phyloP scores from a whole-genome alignment of 2,329 filamentous ascomycete genomes.

The Escovopsis weberi region DNA sequence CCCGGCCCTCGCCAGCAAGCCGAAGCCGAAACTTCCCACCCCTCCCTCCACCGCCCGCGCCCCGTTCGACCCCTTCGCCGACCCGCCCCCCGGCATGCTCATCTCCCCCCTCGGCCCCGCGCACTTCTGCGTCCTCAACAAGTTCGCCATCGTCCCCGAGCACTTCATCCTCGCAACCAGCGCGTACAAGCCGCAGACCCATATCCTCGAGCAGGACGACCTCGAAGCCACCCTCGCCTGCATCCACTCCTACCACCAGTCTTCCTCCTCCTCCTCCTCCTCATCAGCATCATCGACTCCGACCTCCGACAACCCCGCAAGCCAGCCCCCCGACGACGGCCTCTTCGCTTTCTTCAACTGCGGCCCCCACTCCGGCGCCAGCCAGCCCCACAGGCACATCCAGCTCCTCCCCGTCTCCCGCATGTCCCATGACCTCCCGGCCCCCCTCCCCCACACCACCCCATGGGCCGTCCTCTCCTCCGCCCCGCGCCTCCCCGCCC shows the following conservation, averaged over 20 bases:
- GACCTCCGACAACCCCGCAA: slow-evolving; percentile 11
- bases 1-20: slow-evolving; percentile 53
- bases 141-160: slow-evolving; percentile 55
- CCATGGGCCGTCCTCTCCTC: slow-evolving; percentile 37
- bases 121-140: slow-evolving; percentile 58
- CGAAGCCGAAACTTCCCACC: slow-evolving; percentile 31
- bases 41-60: slow-evolving; percentile 19
- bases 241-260: slow-evolving; percentile 34
- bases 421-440: slow-evolving; percentile 41
- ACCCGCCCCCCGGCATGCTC: slow-evolving; percentile 40
- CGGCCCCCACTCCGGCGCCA: slow-evolving; percentile 52
- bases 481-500: slow-evolving; percentile 1
- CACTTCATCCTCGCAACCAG: slow-evolving; percentile 60
- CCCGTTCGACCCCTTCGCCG: slow-evolving; percentile 49
- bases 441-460: slow-evolving; percentile 24
- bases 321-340: slow-evolving; percentile 15
- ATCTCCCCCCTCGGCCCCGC: slow-evolving; percentile 33
- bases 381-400: slow-evolving; percentile 57
- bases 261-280: no score
- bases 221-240: slow-evolving; percentile 47
- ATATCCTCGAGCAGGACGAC: slow-evolving; percentile 45
- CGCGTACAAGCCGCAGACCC: slow-evolving; percentile 48
- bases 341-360: slow-evolving; percentile 59
- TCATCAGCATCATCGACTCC: no score
- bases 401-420: slow-evolving; percentile 53